Percentiles rank a stretch among this genome's conserved stretches.
Evolutionary conservation across 2,329 filamentous ascomycete genomes (phyloP).

Genomic region (Apiospora pterosperma): DNA sequence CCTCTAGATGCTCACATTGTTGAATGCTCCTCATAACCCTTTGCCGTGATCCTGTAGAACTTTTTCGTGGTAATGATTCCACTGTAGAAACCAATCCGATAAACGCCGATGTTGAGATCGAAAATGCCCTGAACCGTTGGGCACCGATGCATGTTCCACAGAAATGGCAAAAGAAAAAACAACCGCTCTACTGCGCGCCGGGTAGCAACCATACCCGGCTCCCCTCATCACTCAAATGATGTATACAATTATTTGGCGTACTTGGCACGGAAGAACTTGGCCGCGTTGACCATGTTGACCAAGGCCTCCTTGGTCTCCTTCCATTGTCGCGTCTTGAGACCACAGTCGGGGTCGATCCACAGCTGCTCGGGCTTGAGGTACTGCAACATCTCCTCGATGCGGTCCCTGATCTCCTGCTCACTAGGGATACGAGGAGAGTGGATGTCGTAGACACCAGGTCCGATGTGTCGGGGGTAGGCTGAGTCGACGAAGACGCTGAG

Average conservation of each 20-base stretch:
- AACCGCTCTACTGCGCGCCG: not conserved
- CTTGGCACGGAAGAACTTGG: slow-evolving; percentile 94
- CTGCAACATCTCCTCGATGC: slow-evolving; percentile 96
- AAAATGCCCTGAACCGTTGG: slow-evolving; percentile 27
- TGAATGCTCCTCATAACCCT: slow-evolving; percentile 29
- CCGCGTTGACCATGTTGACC: slow-evolving; percentile 95
- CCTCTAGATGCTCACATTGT: slow-evolving; percentile 28
- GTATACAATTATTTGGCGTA: slow-evolving; percentile 58
- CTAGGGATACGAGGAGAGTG: slow-evolving; percentile 96
- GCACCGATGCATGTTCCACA: slow-evolving; percentile 32
- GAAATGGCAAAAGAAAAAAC: slow-evolving; percentile 21
- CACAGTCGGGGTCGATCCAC: slow-evolving; percentile 99
- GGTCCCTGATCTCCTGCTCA: slow-evolving; percentile 97
- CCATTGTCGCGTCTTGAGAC: slow-evolving; percentile 99
- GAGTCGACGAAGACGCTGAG: slow-evolving; percentile 98
- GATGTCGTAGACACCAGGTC: slow-evolving; percentile 99
- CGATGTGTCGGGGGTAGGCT: slow-evolving; percentile 96
- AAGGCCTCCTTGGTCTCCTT: slow-evolving; percentile 96
- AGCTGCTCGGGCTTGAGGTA: slow-evolving; percentile 98
- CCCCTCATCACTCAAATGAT: not conserved
- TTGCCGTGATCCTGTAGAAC: slow-evolving; percentile 24
- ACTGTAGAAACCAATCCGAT: slow-evolving; percentile 24
- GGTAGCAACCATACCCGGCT: not conserved
- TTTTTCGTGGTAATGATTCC: slow-evolving; percentile 28
- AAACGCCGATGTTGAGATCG: slow-evolving; percentile 61